Conservation (phyloP, 441 rosid genomes). For the Rhodomyrtus psidioides region DNA sequence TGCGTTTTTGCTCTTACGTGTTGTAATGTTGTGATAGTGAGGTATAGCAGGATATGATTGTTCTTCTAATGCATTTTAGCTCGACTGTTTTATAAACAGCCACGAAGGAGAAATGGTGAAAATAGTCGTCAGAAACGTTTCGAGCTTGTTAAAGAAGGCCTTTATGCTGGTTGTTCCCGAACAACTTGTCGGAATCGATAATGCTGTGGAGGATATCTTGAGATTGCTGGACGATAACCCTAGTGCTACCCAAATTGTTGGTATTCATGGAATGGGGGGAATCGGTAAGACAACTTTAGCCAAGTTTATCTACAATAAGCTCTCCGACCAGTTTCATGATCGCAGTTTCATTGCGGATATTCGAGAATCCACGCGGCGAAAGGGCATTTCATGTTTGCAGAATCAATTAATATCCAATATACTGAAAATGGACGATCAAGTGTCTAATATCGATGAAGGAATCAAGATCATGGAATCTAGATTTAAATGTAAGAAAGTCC, state of each 20-base stretch:
- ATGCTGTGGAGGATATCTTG: too few relatives aligned
- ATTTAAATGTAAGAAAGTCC: background rate
- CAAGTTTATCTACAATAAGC: background rate
- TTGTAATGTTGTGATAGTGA: fast-evolving
- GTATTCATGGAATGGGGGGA: background rate
- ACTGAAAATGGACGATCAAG: fast-evolving
- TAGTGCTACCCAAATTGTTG: fast-evolving
- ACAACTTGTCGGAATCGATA: background rate
- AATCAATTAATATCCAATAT: background rate
- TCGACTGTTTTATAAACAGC: background rate
- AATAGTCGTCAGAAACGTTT: background rate
- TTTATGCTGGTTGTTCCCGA: background rate
- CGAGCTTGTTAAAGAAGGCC: background rate
- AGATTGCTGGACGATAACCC: background rate
- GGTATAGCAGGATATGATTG: background rate
- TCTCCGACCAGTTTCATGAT: background rate
- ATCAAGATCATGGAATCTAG: background rate
- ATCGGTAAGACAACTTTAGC: background rate
- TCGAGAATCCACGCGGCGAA: background rate
- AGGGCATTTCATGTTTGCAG: background rate
- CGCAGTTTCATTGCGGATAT: background rate
- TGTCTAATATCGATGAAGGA: background rate
- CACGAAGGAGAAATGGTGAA: background rate
- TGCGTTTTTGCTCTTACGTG: background rate
- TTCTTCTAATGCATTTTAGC: background rate